Evolutionary conservation across 805 yeast genomes (phyloP), one percentile per base, ranked within the genome.

Genomic region (Starmerella kuoi): DNA sequence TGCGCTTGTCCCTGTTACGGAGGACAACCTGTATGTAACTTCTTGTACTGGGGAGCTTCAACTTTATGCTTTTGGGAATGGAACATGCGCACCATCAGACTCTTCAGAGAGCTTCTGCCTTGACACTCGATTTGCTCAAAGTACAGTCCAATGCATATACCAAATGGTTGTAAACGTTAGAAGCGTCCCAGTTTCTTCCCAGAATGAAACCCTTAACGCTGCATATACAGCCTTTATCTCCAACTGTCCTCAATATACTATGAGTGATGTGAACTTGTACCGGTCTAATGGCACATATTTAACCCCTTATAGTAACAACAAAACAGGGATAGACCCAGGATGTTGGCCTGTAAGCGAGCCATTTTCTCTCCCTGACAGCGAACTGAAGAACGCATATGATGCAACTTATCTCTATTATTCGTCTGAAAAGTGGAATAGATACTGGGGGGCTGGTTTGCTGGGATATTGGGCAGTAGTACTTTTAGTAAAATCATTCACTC

Each of bases 391-490:
- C 18, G 49, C 46, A 2, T 19, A 19, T 27, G 9, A 31, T 7
- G 40, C 44, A 3, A 27, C 12, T 6, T 5, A 17, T 18, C 17
- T 26, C 11, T 8, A 26, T 17, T 9, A 23, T 12, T 5, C 8
- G 4, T 21, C 37, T 3, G 45, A 44, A 27, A 18, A 32, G 12
- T 5, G 23, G 5, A 42, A 25, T 34, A 37, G 31, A 26, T 36
- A 45, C 8, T 44, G 28, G 12, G 51, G 51, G 14, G 38, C 41
- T 3, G 51, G 35, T 2, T 18, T 48, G 17, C 23, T 48, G 22
- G 49, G 33, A 2, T 50, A 36, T 36, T 50, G 54, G 54, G 52
- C 40, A 15, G 51, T 47, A 3, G 25, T 50, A 12, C 11, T 41
- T 4, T 32, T 46, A 3, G 22, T 50, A 4, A 36, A 41, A 8